A percentile compares a stretch with the other conserved stretches of the same genome.
Evolutionary conservation across 1,284 basidiomycete genomes (phyloP).

Genomic region (Moesziomyces sp.): DNA sequence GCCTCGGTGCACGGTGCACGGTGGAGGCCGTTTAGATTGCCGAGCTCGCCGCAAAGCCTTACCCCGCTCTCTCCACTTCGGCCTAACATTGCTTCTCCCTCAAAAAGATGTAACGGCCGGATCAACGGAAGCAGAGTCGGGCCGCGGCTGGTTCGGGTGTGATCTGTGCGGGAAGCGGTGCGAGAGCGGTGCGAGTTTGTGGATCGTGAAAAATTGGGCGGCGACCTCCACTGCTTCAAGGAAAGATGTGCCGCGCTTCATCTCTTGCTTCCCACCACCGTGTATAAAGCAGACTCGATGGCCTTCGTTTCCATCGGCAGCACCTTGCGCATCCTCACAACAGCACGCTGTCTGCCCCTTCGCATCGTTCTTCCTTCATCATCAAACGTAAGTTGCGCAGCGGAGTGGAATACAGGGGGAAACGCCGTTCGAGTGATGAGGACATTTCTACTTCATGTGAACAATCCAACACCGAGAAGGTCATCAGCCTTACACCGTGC

Average conservation of each 20-base stretch:
- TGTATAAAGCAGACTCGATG: constrained; percentile 12
- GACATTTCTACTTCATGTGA: constrained; percentile 50
- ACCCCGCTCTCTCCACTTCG: not conserved
- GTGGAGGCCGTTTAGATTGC: constrained; percentile 17
- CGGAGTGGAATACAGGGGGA: no score
- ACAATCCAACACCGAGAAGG: constrained; percentile 60
- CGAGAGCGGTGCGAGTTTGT: no score
- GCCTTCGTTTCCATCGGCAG: not conserved
- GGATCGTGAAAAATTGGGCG: no score
- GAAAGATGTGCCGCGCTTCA: constrained; percentile 21
- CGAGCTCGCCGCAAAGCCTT: not conserved
- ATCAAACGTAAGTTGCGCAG: no score
- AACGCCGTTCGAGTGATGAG: constrained; percentile 37
- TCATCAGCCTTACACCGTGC: constrained; percentile 45
- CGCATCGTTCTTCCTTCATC: not conserved
- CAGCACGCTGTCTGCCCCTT: not conserved
- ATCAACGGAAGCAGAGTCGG: constrained; percentile 1
- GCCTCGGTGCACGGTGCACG: not conserved
- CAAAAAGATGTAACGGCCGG: constrained; percentile 1
- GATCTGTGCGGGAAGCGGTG: constrained; percentile 15
- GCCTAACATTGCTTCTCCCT: constrained; percentile 2
- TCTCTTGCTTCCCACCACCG: constrained; percentile 3
- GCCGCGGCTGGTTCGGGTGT: constrained; percentile 12
- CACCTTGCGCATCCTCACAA: no score
- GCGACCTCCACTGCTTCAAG: not conserved